Percentiles rank a stretch among this genome's conserved stretches.
Conservation (phyloP, 2,329 filamentous ascomycete species). For the Chaetothyriales sp. region DNA sequence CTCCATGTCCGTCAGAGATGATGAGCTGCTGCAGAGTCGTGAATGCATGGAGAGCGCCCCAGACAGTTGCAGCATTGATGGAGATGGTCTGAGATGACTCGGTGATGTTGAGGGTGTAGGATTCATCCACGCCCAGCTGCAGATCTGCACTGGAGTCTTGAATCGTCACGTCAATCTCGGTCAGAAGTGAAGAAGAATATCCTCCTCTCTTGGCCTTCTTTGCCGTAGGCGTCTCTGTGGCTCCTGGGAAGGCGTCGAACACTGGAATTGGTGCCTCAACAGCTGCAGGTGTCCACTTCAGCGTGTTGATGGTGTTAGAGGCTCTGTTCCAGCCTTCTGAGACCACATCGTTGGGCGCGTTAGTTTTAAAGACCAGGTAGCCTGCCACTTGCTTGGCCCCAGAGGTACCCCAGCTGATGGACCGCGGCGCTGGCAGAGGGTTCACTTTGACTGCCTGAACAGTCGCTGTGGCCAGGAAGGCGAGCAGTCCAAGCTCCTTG, state of each 20-base stretch:
- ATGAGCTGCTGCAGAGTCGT: slow-evolving; percentile 43
- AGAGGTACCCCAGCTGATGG: slow-evolving; percentile 38
- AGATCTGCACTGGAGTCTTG: slow-evolving; percentile 32
- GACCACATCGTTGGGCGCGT: slow-evolving; percentile 25
- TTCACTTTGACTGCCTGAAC: slow-evolving; percentile 36
- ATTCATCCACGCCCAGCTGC: slow-evolving; percentile 42
- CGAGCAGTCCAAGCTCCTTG: background rate
- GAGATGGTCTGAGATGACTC: slow-evolving; percentile 27
- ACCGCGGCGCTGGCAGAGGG: slow-evolving; percentile 38
- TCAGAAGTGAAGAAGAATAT: slow-evolving; percentile 20
- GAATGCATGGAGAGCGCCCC: slow-evolving; percentile 41
- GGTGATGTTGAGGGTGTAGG: slow-evolving; percentile 36
- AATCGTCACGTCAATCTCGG: slow-evolving; percentile 32
- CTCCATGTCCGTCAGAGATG: slow-evolving; percentile 32
- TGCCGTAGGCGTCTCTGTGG: slow-evolving; percentile 15
- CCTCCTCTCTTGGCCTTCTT: slow-evolving; percentile 1
- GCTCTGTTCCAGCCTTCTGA: slow-evolving; percentile 36
- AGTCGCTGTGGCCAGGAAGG: slow-evolving; percentile 19
- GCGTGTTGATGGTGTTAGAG: slow-evolving; percentile 30
- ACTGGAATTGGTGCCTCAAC: slow-evolving; percentile 36
- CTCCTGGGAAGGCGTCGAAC: slow-evolving; percentile 38
- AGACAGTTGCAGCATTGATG: slow-evolving; percentile 37
- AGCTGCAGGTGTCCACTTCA: slow-evolving; percentile 41
- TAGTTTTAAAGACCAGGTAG: slow-evolving; percentile 25
- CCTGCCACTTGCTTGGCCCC: slow-evolving; percentile 32